Base-by-base conservation (phyloP, 257 asterid species). In the Rhazya stricta region DNA sequence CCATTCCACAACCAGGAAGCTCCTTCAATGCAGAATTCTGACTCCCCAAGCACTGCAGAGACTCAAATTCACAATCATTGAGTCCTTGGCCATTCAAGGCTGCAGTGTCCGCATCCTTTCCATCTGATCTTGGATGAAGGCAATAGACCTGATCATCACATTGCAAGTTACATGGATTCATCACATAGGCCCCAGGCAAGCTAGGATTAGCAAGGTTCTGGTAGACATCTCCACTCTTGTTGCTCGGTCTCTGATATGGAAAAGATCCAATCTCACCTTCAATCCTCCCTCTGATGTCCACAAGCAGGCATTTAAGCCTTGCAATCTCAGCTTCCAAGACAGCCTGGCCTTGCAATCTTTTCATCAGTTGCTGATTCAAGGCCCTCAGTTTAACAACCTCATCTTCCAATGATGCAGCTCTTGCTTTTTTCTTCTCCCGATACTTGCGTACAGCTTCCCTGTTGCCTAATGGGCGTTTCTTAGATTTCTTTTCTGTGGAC, bases 401-500 rank as follows among this genome's bases (percentile, higher is more conserved):
- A 75, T 91, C 96, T 82, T 94, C 99, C 81, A 95, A 82, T 0
- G 94, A 91, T 29, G 99, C 99, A 37, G 96, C 83, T 72, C 89
- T 83, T 9, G 98, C 99, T 71, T 95, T 95, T 81, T 92, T 95
- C 92, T 92, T 95, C 83, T 92, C 98, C 69, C 99, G 82, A 61
- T 95, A 95, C 88, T 95, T 95, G 29, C 98, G 91, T 7, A 95
- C 99, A n/a, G 99, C 99, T 84, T 95, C 99, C 62, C 91, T 90
- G 77, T 95, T 95, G 3, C 98, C 99, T 74, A 75, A 69, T 2
- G 99, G 91, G 45, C 97, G 90, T 80, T 92, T 94, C 80, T 90
- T 91, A 3, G 78, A 50, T 72, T 82, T 89, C 70, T 86, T 91
- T 76, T 88, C 98, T 10, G 84, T 79, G 2, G 98, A 95, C 84